Percentiles rank a stretch among this genome's conserved stretches.
These are phyloP conservation scores for Fomitopsis pulvina DNA, from an alignment of 768 basidiomycete genomes.

Conservation along the genomic window DNA sequence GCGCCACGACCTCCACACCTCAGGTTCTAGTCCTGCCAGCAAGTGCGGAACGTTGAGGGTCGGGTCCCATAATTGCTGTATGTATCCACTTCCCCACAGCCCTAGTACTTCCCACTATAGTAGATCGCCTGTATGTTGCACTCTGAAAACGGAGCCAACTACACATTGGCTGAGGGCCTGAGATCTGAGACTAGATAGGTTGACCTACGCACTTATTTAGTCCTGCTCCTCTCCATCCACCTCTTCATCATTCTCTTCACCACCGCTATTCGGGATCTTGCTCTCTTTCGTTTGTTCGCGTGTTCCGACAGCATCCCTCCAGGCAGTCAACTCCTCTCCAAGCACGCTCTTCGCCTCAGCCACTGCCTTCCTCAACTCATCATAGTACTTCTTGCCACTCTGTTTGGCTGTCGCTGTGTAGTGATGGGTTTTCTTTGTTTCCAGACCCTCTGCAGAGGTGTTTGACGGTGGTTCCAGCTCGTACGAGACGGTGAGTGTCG, in stretches of 20 bases:
- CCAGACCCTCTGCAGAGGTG: constrained; percentile 16
- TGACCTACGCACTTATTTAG: too few species aligned
- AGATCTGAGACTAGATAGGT: too few species aligned
- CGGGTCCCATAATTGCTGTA: too few species aligned
- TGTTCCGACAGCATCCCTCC: constrained; percentile 70
- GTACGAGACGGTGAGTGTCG: constrained; percentile 35
- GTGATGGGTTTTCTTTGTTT: constrained; percentile 17
- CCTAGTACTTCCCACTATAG: too few species aligned
- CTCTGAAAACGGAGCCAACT: too few species aligned
- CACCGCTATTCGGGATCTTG: constrained; percentile 31
- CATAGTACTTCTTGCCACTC: constrained; percentile 40
- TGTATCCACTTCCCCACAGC: too few species aligned
- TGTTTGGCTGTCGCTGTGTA: constrained; percentile 17
- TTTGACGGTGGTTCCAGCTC: constrained; percentile 35
- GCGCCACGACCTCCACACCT: too few species aligned
- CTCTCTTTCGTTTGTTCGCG: constrained; percentile 56
- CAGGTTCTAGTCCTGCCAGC: too few species aligned
- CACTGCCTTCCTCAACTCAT: constrained; percentile 41
- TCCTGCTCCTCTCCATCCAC: constrained; percentile 34
- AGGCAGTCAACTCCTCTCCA: constrained; percentile 64
- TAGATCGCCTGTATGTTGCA: too few species aligned
- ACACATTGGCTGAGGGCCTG: too few species aligned
- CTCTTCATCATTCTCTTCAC: constrained; percentile 40
- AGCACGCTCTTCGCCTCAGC: constrained; percentile 44
- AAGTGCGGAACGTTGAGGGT: too few species aligned